A percentile compares a stretch with the other conserved stretches of the same genome.
Evolutionary conservation across 441 rosid species (phyloP).

Genomic region (Francoa sonchifolia): DNA sequence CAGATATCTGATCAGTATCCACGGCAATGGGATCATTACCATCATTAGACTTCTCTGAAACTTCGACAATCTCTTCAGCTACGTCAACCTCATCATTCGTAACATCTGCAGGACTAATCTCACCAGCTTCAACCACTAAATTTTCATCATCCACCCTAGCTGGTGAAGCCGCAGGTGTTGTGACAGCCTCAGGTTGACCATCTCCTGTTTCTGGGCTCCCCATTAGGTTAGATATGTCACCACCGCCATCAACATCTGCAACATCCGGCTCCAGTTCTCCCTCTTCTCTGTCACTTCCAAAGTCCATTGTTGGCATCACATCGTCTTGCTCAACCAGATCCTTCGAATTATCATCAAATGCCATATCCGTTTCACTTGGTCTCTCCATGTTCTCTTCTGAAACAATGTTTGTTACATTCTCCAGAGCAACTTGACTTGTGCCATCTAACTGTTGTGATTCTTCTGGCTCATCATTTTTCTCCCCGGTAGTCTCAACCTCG

Average conservation of each 20-base stretch:
- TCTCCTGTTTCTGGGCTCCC: slow-evolving; percentile 55
- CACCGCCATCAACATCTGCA: slow-evolving; percentile 45
- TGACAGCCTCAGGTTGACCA: slow-evolving; percentile 25
- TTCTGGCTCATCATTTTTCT: slow-evolving; percentile 37
- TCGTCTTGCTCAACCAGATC: slow-evolving; percentile 41
- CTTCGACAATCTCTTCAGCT: slow-evolving; percentile 38
- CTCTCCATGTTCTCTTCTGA: slow-evolving; percentile 23
- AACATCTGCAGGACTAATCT: slow-evolving; percentile 34
- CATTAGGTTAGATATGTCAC: slow-evolving; percentile 23
- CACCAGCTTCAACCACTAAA: slow-evolving; percentile 24
- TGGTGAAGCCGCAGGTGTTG: slow-evolving; percentile 57
- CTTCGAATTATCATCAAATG: slow-evolving; percentile 32
- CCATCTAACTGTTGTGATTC: slow-evolving; percentile 36
- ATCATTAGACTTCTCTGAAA: slow-evolving; percentile 43
- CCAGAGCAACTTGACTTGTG: slow-evolving; percentile 28
- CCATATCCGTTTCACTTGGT: slow-evolving; percentile 17
- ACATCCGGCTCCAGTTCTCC: slow-evolving; percentile 62
- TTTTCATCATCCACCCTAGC: slow-evolving; percentile 39
- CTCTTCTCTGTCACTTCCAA: slow-evolving; percentile 74
- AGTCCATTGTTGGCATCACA: slow-evolving; percentile 29
- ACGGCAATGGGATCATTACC: slow-evolving; percentile 26
- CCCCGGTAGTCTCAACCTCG: slow-evolving; percentile 38
- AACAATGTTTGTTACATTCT: slow-evolving; percentile 25
- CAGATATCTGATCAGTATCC: slow-evolving; percentile 34
- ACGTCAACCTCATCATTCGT: slow-evolving; percentile 45